Evolutionary conservation across 495 filamentous ascomycete genomes (phyloP).

Genomic region (Aspergillus conjunctus): DNA sequence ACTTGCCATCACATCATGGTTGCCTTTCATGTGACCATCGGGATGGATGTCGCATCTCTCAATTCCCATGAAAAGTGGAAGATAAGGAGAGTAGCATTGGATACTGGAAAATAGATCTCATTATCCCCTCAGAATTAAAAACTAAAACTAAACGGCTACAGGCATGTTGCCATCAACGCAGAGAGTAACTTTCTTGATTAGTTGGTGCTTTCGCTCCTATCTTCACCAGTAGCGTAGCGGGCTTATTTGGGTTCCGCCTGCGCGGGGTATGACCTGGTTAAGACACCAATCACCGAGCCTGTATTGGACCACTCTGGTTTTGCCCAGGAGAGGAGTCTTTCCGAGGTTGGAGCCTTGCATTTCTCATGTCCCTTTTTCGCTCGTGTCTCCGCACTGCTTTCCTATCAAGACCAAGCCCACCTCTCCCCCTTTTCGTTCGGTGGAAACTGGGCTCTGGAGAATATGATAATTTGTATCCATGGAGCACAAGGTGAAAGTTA

Average conservation of each 20-base stretch:
- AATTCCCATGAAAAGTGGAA: not conserved
- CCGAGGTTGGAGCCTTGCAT: conserved; percentile 43
- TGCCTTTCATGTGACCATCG: conserved; percentile 15
- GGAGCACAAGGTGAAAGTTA: not conserved
- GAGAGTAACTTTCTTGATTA: not conserved
- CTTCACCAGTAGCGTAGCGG: conserved; percentile 26
- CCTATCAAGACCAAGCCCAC: conserved; percentile 26
- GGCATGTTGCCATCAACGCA: not conserved
- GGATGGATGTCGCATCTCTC: not conserved
- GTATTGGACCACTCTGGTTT: conserved; percentile 13
- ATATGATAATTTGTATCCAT: conserved; percentile 2
- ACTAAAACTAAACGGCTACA: not conserved
- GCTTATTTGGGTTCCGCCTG: conserved; percentile 33
- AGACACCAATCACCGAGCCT: conserved; percentile 34
- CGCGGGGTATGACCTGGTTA: conserved; percentile 35
- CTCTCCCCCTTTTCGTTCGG: conserved; percentile 10
- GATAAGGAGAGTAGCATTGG: conserved; percentile 1
- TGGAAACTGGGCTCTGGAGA: conserved; percentile 4
- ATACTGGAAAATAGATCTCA: too few species aligned
- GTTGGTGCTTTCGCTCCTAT: conserved; percentile 6
- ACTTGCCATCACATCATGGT: conserved; percentile 14
- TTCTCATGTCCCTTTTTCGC: conserved; percentile 24
- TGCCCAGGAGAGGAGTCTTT: conserved; percentile 27
- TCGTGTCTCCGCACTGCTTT: conserved; percentile 24
- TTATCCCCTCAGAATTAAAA: not conserved